Evolutionary conservation across 73 alveolate species (phyloP).

Genomic region (Tetrahymena malaccensis): DNA sequence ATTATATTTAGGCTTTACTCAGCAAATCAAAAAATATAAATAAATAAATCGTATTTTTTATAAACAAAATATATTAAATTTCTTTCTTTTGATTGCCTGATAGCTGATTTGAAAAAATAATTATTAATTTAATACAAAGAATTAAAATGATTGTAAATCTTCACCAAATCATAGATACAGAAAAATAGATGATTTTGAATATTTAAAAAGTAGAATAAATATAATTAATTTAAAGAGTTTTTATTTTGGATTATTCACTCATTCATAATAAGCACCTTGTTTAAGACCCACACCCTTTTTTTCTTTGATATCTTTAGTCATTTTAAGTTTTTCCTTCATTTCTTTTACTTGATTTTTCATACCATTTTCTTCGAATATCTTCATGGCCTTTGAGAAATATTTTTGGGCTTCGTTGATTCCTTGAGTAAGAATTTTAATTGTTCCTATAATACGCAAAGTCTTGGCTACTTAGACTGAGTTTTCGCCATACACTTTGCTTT

Average conservation of each 20-base stretch:
- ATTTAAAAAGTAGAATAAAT: background rate
- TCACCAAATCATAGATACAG: too few relatives aligned
- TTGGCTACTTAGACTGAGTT: constrained; percentile 63
- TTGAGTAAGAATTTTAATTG: constrained; percentile 46
- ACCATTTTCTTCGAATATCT: constrained; percentile 36
- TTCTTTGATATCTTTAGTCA: constrained; percentile 25
- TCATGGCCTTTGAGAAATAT: constrained; percentile 42
- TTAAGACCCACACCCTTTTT: constrained; percentile 17
- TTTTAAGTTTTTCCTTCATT: constrained; percentile 33
- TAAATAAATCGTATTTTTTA: too few relatives aligned
- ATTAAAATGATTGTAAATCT: too few relatives aligned
- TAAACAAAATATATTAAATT: too few relatives aligned
- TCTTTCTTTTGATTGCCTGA: too few relatives aligned
- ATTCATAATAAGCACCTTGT: constrained; percentile 5
- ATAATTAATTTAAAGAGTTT: background rate
- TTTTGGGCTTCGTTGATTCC: constrained; percentile 68
- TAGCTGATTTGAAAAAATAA: too few relatives aligned
- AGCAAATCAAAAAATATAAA: too few relatives aligned
- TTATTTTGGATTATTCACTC: background rate
- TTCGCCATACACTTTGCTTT: constrained; percentile 68
- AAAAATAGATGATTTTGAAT: background rate
- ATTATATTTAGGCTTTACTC: too few relatives aligned
- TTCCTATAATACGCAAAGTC: constrained; percentile 67
- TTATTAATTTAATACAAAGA: too few relatives aligned
- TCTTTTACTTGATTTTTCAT: constrained; percentile 47